Evolutionary conservation across 1,139 yeast genomes (phyloP).

Genomic region (Candida buenavistaensis): DNA sequence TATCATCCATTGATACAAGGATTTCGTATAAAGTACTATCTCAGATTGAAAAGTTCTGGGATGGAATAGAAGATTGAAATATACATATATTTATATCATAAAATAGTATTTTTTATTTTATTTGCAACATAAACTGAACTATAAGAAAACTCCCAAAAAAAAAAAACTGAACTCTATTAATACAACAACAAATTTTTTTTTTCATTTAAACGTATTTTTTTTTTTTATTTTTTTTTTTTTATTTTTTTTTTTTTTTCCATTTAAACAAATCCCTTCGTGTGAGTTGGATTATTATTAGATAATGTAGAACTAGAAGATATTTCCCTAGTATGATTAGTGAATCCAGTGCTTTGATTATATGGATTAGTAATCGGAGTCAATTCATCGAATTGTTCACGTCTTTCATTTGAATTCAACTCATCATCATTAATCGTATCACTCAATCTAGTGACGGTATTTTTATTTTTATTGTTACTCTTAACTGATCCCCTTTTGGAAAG

Average conservation of each 20-base stretch:
- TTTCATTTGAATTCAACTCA: neutral
- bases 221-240: too few species aligned
- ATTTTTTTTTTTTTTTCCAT: too few species aligned
- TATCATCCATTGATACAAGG: slow-evolving; percentile 15
- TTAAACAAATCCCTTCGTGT: neutral
- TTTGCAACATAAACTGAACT: neutral
- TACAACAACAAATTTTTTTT: too few species aligned
- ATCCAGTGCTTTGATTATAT: neutral
- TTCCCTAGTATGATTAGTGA: neutral
- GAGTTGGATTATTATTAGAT: neutral
- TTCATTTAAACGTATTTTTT: too few species aligned
- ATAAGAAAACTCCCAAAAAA: neutral
- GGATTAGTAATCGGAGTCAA: neutral
- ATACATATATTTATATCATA: neutral
- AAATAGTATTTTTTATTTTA: too few species aligned
- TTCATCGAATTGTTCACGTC: neutral
- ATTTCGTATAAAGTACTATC: slow-evolving; percentile 11
- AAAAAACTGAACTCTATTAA: neutral
- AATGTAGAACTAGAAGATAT: neutral
- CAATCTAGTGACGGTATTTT: neutral
- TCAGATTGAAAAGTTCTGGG: slow-evolving; percentile 24
- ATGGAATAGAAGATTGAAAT: slow-evolving; percentile 9
- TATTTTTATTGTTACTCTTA: neutral
- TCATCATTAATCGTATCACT: slow-evolving; percentile 1
- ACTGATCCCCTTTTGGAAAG: neutral